Conservation (phyloP, 805 yeast genomes). For the Pichia membranifaciens region DNA sequence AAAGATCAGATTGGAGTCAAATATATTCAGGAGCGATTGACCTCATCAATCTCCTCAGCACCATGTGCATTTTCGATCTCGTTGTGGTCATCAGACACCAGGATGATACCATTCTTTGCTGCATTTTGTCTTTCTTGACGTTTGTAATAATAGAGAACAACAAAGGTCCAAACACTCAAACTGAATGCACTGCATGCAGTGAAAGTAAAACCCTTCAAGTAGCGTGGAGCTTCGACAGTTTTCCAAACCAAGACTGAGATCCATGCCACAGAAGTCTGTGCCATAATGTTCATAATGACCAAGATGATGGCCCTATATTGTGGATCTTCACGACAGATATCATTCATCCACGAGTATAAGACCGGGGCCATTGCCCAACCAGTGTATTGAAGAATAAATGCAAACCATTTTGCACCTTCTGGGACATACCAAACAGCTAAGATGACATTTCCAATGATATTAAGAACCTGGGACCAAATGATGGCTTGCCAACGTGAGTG, state of each 20-base stretch:
- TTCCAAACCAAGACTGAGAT: slow-evolving; percentile 32
- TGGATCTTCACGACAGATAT: slow-evolving; percentile 51
- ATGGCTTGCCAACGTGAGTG: slow-evolving; percentile 53
- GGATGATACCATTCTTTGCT: neutral
- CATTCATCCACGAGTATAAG: slow-evolving; percentile 52
- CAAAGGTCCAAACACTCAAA: slow-evolving; percentile 1
- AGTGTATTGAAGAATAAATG: slow-evolving; percentile 52
- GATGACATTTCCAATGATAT: slow-evolving; percentile 46
- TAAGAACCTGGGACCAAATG: slow-evolving; percentile 46
- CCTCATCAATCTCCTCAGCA: too few species aligned
- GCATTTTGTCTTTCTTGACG: slow-evolving; percentile 2
- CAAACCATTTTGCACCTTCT: slow-evolving; percentile 58
- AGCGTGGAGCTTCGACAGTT: slow-evolving; percentile 55
- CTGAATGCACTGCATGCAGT: slow-evolving; percentile 29
- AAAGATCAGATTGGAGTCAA: too few species aligned
- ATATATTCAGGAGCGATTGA: too few species aligned
- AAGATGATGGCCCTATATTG: slow-evolving; percentile 50
- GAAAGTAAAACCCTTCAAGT: slow-evolving; percentile 47
- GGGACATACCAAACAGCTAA: slow-evolving; percentile 57
- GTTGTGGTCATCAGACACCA: neutral
- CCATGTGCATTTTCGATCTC: too few species aligned
- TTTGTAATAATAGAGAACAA: slow-evolving; percentile 1
- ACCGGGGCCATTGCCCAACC: slow-evolving; percentile 62
- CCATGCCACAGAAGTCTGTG: slow-evolving; percentile 35
- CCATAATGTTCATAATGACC: slow-evolving; percentile 50